Conservation (phyloP, 2,329 filamentous ascomycete species). For the Calonectria pseudoreteaudii region DNA sequence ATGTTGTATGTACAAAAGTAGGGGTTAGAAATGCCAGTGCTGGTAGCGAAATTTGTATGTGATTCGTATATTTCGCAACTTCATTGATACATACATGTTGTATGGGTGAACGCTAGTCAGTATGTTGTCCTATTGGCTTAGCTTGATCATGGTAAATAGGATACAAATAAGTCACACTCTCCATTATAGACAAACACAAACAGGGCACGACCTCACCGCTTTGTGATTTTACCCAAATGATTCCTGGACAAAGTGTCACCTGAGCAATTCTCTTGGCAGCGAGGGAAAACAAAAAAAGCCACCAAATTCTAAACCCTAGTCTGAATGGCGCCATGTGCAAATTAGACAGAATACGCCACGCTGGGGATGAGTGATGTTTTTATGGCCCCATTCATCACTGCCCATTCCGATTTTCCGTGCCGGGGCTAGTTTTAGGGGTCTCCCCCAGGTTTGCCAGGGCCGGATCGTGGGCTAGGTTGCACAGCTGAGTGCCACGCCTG, state of each 20-base stretch:
- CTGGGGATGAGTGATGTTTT: not conserved
- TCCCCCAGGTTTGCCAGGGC: conserved; percentile 18
- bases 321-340: not conserved
- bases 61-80: not conserved
- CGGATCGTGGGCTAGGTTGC: conserved; percentile 12
- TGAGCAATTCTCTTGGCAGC: not conserved
- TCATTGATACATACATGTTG: not conserved
- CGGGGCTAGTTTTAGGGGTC: not conserved
- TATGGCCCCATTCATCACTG: not conserved
- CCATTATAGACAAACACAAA: not conserved
- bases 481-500: conserved; percentile 17
- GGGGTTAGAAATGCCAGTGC: not conserved
- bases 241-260: not conserved
- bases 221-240: not conserved
- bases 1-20: not conserved
- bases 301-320: conserved; percentile 20
- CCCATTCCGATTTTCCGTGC: conserved; percentile 11
- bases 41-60: not conserved
- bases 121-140: not conserved
- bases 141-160: not conserved
- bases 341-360: not conserved
- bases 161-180: not conserved
- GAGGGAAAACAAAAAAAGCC: conserved; percentile 11
- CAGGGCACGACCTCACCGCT: not conserved
- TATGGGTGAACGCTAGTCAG: not conserved